Conservation (phyloP, 2,329 filamentous ascomycete genomes). For the Malbranchea cinnamomea region DNA sequence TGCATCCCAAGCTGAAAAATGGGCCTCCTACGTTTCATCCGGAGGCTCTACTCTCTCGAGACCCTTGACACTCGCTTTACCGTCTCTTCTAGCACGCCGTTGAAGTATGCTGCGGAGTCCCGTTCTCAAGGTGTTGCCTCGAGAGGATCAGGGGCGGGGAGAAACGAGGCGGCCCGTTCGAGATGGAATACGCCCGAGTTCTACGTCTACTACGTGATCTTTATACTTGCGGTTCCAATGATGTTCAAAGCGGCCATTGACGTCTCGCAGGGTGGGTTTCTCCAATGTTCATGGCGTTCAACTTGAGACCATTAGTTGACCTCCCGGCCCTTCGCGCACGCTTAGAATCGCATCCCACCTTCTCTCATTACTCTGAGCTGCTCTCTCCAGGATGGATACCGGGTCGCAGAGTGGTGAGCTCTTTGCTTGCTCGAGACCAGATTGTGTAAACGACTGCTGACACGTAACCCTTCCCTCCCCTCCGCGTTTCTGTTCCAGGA, state of each 20-base stretch:
- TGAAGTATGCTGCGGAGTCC: constrained; percentile 42
- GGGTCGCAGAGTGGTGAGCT: constrained; percentile 67
- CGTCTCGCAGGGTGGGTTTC: constrained; percentile 59
- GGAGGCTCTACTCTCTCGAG: constrained; percentile 47
- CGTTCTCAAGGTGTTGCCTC: too few species aligned
- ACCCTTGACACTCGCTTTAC: constrained; percentile 61
- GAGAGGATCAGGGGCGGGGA: constrained; percentile 13
- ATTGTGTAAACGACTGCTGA: not conserved
- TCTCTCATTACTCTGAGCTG: constrained; percentile 53
- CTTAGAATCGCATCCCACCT: constrained; percentile 66
- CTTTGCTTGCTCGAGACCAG: constrained; percentile 1
- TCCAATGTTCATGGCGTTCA: too few species aligned
- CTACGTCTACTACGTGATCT: constrained; percentile 59
- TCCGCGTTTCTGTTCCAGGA: constrained; percentile 41
- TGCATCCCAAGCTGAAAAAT: too few species aligned
- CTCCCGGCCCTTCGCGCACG: not conserved
- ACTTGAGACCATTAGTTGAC: too few species aligned
- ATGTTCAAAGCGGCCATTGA: constrained; percentile 88
- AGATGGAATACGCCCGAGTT: constrained; percentile 84
- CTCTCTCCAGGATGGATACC: constrained; percentile 81
- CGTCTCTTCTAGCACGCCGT: constrained; percentile 53
- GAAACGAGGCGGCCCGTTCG: constrained; percentile 41
- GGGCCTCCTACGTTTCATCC: constrained; percentile 33
- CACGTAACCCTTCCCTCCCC: not conserved
- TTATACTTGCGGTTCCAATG: constrained; percentile 52